A percentile compares a stretch with the other conserved stretches of the same genome.
These are phyloP conservation scores for Starmerella tilneyi DNA, from an alignment of 805 yeast species.

Conservation along the genomic window DNA sequence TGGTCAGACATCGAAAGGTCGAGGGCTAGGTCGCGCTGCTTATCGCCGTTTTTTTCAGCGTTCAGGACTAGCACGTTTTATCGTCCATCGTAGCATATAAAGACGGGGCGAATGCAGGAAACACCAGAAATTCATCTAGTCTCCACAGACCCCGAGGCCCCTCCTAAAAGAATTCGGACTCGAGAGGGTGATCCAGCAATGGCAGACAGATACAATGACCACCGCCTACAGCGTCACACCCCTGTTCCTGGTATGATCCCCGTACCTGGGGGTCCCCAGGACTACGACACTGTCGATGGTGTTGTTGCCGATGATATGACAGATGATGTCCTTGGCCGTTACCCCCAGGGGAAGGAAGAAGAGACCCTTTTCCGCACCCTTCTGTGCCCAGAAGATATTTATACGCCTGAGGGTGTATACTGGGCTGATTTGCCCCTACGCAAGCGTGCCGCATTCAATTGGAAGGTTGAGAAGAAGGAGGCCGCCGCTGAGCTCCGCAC, in stretches of 20 bases:
- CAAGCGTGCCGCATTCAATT: constrained; percentile 27
- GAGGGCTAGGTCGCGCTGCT: constrained; percentile 2
- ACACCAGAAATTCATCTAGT: background rate
- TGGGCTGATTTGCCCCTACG: constrained; percentile 33
- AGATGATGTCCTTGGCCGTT: constrained; percentile 22
- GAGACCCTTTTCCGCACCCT: constrained; percentile 30
- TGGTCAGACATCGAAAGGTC: background rate
- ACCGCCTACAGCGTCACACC: constrained; percentile 25
- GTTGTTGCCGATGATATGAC: constrained; percentile 24
- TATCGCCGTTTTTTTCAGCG: background rate
- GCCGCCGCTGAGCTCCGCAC: constrained; percentile 25
- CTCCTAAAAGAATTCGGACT: background rate
- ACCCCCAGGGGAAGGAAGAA: constrained; percentile 28
- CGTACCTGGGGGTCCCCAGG: constrained; percentile 33
- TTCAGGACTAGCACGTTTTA: constrained; percentile 1
- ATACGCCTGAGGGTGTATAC: constrained; percentile 30
- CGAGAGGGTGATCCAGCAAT: background rate
- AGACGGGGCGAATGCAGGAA: background rate
- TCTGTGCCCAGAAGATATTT: constrained; percentile 31
- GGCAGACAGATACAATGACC: background rate
- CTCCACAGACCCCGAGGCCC: background rate
- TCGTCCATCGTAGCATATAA: background rate
- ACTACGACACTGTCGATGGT: constrained; percentile 34
- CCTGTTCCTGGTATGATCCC: constrained; percentile 32
- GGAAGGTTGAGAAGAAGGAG: constrained; percentile 27